Base-by-base conservation (phyloP, 1,284 basidiomycete genomes). In the Kwoniella shivajii region DNA sequence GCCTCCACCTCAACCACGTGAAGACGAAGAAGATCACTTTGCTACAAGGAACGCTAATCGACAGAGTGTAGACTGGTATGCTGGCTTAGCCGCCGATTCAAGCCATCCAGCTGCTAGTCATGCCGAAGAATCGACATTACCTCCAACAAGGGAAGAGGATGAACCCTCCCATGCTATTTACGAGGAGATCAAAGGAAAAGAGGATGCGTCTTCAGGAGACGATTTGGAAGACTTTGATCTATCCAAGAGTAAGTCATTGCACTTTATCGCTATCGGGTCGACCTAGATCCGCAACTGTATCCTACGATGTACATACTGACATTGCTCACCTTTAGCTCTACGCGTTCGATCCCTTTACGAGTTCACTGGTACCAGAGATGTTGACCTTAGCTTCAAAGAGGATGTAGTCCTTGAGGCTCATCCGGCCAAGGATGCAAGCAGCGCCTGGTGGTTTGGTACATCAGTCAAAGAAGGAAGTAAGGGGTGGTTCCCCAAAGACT, bases 401-500 rank as follows among this genome's bases (percentile, higher is more conserved):
- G 94, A 97, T 73, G 72, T 87, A 14, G 81, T 95, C 42, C 79
- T 99, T 20, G 78, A 80, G 20, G 91, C 89, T 2, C 85, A 94
- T 76, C 92, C 93, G 0, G 88, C 91, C 9, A 94, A 90, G 75
- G 91, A 94, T 69, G 43, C 68, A 1, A 52, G 50, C 18, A 78
- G 78, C 41, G 78, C 80, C 13, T 99, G 96, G 95, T 94, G 92
- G 89, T 92, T 90, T 74, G 95, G 92, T 37, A 88, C 82, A n/a
- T 73, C 85, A 10, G 78, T 87, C 18, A 84, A 81, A 42, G 84
- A 83, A 38, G 85, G 87, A 16, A 85, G 84, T 69, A 83, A 85
- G 44, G 95, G 95, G 1, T 87, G 93, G 80, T 91, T 98, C 84
- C 96, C 96, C 0, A 87, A 87, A 71, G 86, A 87, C 1, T 99